Conservation (phyloP, 352 stramenopile species). For the Phytophthora colocasiae region DNA sequence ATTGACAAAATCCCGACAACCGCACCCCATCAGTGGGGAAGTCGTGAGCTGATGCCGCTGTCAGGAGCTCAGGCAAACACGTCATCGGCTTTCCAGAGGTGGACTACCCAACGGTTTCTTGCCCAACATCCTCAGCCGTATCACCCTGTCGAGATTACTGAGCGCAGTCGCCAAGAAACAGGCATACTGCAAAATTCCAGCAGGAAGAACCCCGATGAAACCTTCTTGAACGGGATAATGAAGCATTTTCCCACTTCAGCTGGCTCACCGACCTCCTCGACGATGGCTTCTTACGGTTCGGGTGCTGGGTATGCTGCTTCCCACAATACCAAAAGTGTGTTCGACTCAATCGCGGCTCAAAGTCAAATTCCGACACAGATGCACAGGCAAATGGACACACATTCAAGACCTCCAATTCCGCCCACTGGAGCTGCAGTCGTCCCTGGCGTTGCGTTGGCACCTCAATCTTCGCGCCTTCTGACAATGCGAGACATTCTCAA, state of each 20-base stretch:
- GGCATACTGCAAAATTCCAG: neutral
- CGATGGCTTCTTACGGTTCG: conserved; percentile 6
- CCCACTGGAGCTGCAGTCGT: conserved; percentile 33
- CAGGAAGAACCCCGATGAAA: conserved; percentile 8
- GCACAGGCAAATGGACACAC: conserved; percentile 5
- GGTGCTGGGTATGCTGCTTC: conserved; percentile 2
- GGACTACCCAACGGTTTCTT: conserved; percentile 6
- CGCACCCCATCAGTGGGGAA: conserved; percentile 16
- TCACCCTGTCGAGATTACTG: neutral
- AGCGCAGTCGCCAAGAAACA: conserved; percentile 6
- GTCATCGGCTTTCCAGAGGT: conserved; percentile 6
- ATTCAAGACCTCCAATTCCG: conserved; percentile 17
- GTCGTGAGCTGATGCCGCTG: conserved; percentile 5
- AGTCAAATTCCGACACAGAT: conserved; percentile 9
- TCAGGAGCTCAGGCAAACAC: conserved; percentile 8
- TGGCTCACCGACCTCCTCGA: neutral
- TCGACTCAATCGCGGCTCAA: neutral
- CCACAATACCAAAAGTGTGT: conserved; percentile 1
- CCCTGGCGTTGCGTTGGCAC: conserved; percentile 35
- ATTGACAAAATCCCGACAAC: neutral
- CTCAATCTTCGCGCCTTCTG: conserved; percentile 15
- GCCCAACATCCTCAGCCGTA: conserved; percentile 25
- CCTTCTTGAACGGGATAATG: conserved; percentile 19
- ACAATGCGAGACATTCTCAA: conserved; percentile 46
- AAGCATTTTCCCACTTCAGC: conserved; percentile 15